phyloP scores from a whole-genome alignment of 257 asterid genomes.

The Cynanchum wilfordii region DNA sequence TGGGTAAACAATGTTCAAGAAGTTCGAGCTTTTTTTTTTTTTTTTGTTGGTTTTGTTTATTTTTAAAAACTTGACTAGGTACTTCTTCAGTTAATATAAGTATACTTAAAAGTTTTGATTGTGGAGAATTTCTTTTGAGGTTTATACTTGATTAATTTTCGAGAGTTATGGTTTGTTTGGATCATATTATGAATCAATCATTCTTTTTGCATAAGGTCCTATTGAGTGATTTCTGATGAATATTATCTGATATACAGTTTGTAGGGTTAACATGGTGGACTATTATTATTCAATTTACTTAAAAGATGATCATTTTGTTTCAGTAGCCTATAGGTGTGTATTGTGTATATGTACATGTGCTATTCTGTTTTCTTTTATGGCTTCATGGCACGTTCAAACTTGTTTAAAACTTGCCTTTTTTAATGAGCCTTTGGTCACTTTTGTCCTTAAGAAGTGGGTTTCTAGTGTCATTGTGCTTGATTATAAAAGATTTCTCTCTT shows the following conservation, averaged over 20 bases:
- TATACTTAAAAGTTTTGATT: neutral
- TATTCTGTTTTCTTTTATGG: neutral
- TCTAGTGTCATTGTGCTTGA: neutral
- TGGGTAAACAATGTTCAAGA: neutral
- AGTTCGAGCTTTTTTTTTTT: neutral
- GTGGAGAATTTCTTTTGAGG: neutral
- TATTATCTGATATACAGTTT: neutral
- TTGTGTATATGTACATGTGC: neutral
- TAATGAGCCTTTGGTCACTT: neutral
- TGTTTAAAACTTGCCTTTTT: neutral
- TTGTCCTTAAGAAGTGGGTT: neutral
- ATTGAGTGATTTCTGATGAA: neutral
- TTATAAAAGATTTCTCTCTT: neutral
- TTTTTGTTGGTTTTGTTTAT: neutral
- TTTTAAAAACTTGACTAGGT: neutral
- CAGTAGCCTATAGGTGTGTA: neutral
- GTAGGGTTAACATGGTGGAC: neutral
- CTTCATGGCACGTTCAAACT: neutral
- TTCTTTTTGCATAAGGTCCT: neutral
- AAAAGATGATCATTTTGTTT: neutral
- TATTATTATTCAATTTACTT: neutral
- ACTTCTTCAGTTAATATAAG: neutral
- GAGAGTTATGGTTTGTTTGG: neutral
- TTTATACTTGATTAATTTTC: neutral
- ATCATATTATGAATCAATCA: neutral